phyloP scores from a whole-genome alignment of 2,329 filamentous ascomycete genomes.

The Pseudogymnoascus pannorum region DNA sequence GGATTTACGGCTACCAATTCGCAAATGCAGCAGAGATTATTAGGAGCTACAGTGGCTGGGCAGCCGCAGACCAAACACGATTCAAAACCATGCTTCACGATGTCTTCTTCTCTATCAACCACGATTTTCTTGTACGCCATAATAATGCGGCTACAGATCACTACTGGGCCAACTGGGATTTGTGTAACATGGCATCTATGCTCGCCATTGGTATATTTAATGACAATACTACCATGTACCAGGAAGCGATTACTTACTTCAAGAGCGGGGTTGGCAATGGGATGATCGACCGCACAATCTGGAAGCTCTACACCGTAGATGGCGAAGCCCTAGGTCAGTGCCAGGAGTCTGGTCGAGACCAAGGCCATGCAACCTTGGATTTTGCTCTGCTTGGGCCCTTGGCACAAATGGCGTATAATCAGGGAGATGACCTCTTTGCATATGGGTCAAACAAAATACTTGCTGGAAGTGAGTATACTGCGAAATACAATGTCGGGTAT shows the following conservation, averaged over 20 bases:
- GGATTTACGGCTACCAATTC: constrained; percentile 40
- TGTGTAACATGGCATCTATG: constrained; percentile 36
- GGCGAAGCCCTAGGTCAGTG: constrained; percentile 31
- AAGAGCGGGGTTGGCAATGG: constrained; percentile 34
- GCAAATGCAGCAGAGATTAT: constrained; percentile 41
- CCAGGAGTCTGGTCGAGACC: constrained; percentile 38
- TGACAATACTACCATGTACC: constrained; percentile 36
- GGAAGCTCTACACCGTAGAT: constrained; percentile 26
- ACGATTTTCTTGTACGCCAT: constrained; percentile 32
- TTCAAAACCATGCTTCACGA: constrained; percentile 28
- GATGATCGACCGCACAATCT: constrained; percentile 29
- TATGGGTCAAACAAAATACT: constrained; percentile 31
- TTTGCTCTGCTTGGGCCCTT: constrained; percentile 34
- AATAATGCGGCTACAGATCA: constrained; percentile 29
- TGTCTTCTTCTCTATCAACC: constrained; percentile 35
- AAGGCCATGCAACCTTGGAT: constrained; percentile 37
- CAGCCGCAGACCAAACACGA: constrained; percentile 20
- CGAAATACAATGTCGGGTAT: constrained; percentile 37
- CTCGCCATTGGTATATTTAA: constrained; percentile 36
- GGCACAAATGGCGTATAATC: constrained; percentile 37
- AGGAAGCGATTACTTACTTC: constrained; percentile 35
- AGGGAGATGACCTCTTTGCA: constrained; percentile 35
- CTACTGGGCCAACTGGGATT: constrained; percentile 32
- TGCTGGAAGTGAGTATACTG: constrained; percentile 31
- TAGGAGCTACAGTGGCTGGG: constrained; percentile 30